A percentile compares a stretch with the other conserved stretches of the same genome.
Conservation (phyloP, 1,139 yeast genomes). For the Meyerozyma smithsonii region DNA sequence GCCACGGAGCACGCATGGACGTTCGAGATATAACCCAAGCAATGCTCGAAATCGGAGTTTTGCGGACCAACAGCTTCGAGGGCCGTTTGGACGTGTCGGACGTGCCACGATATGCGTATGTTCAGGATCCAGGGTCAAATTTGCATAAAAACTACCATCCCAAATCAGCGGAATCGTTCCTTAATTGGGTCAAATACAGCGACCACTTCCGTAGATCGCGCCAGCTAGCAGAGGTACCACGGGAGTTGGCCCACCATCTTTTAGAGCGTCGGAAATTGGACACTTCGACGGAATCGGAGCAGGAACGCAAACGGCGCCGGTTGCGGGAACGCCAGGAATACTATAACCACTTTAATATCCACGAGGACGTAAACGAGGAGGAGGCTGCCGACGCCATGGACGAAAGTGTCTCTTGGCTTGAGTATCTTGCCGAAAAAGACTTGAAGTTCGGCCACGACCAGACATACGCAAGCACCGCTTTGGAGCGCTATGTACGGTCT, state of each 20-base stretch:
- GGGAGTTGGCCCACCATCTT: conserved; percentile 25
- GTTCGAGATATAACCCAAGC: conserved; percentile 61
- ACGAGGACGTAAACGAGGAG: conserved; percentile 20
- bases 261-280: conserved; percentile 19
- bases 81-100: conserved; percentile 14
- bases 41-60: conserved; percentile 48
- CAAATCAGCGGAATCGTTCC: conserved; percentile 34
- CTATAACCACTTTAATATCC: conserved; percentile 32
- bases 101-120: conserved; percentile 9
- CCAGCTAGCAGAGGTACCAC: conserved; percentile 31
- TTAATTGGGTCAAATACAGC: conserved; percentile 32
- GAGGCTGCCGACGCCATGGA: conserved; percentile 15
- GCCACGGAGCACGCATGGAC: conserved; percentile 20
- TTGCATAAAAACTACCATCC: conserved; percentile 26
- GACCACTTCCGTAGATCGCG: conserved; percentile 23
- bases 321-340: conserved; percentile 31
- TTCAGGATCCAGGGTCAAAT: conserved; percentile 12
- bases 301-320: conserved; percentile 11
- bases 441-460: conserved; percentile 39
- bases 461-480: conserved; percentile 31
- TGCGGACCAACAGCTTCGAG: conserved; percentile 36
- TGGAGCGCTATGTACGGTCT: conserved; percentile 8
- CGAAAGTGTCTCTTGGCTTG: conserved; percentile 25
- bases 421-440: conserved; percentile 41
- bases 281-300: conserved; percentile 5